phyloP scores from a whole-genome alignment of 352 stramenopile genomes.

The Phytophthora sp. region DNA sequence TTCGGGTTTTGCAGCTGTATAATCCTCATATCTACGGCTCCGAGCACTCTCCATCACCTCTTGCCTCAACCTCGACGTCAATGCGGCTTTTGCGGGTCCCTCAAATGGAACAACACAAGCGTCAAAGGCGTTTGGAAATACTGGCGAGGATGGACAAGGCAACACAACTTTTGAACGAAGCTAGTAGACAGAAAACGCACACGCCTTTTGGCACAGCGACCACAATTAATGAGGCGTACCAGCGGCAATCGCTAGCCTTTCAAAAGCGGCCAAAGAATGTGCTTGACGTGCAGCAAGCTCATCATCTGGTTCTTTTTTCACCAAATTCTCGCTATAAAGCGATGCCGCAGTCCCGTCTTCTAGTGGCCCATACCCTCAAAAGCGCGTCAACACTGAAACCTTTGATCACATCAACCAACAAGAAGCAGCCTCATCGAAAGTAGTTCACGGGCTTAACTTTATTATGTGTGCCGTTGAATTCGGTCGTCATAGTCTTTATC shows the following conservation, averaged over 20 bases:
- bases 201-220: slow-evolving; percentile 7
- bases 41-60: slow-evolving; percentile 13
- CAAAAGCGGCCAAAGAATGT: slow-evolving; percentile 21
- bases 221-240: slow-evolving; percentile 30
- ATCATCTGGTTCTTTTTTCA: slow-evolving; percentile 4
- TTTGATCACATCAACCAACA: not conserved
- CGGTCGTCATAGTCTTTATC: slow-evolving; percentile 4
- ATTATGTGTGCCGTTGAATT: not conserved
- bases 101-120: slow-evolving; percentile 35
- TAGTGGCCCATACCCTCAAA: slow-evolving; percentile 3
- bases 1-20: slow-evolving; percentile 64
- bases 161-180: slow-evolving; percentile 29
- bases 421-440: not conserved
- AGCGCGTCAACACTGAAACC: slow-evolving; percentile 9
- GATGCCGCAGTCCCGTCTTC: not conserved
- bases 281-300: slow-evolving; percentile 3
- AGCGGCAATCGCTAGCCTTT: slow-evolving; percentile 15
- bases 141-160: slow-evolving; percentile 30
- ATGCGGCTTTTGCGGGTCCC: slow-evolving; percentile 23
- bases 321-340: slow-evolving; percentile 19
- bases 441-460: not conserved
- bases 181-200: slow-evolving; percentile 25
- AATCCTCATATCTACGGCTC: slow-evolving; percentile 62
- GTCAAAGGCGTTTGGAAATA: slow-evolving; percentile 26
- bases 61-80: slow-evolving; percentile 20